Percentiles rank a stretch among this genome's conserved stretches.
Evolutionary conservation across 352 stramenopile species (phyloP).

Genomic region (Phytophthora citricola): DNA sequence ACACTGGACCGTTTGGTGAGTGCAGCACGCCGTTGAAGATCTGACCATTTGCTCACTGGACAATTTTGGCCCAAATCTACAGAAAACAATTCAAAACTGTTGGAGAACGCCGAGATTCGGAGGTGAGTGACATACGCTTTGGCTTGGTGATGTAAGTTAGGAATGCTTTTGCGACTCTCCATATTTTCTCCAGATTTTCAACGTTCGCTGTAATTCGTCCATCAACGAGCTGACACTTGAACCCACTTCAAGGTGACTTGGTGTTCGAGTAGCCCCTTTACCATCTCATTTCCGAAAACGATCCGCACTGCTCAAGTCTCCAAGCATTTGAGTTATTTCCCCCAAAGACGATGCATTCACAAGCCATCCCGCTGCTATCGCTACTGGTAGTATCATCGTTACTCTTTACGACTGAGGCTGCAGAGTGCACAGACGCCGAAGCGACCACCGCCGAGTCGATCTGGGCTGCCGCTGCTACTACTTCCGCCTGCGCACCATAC

Average conservation of each 20-base stretch:
- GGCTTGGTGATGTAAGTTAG: neutral
- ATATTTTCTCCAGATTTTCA: neutral
- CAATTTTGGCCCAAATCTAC: neutral
- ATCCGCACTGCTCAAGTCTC: conserved; percentile 5
- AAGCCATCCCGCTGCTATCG: neutral
- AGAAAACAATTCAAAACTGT: too few relatives aligned
- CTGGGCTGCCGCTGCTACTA: conserved; percentile 25
- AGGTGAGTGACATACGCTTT: too few relatives aligned
- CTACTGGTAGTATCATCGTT: conserved; percentile 5
- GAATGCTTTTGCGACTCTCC: neutral
- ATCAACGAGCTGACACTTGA: neutral
- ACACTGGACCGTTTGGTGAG: neutral
- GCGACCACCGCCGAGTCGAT: conserved; percentile 10
- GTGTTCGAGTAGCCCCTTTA: neutral
- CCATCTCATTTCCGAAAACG: conserved; percentile 14
- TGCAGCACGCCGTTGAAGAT: conserved; percentile 17
- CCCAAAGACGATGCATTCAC: neutral
- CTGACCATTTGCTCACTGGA: neutral
- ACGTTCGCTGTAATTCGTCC: conserved; percentile 1
- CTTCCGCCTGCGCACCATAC: conserved; percentile 23
- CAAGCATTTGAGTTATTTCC: neutral
- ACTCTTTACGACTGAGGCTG: conserved; percentile 6
- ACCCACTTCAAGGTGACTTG: conserved; percentile 9
- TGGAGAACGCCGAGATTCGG: too few relatives aligned
- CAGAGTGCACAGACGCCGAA: conserved; percentile 31